Percentiles rank a stretch among this genome's conserved stretches.
These are phyloP conservation scores for Artemisia argyi DNA, from an alignment of 129 eudicot genomes.

Conservation along the genomic window DNA sequence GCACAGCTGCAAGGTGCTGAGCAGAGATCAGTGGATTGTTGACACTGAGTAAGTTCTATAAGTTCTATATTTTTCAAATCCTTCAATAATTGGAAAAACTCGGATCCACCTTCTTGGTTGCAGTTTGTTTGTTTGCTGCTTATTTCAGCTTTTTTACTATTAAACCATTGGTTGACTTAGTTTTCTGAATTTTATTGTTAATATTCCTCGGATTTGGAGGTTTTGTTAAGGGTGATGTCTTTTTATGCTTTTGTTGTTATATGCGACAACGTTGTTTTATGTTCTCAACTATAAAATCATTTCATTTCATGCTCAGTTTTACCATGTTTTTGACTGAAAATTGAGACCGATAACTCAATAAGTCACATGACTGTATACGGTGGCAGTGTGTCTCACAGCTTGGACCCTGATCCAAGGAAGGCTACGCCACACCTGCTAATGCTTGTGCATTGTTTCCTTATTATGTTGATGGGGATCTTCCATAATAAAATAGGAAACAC, in stretches of 20 bases:
- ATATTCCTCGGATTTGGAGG: background rate
- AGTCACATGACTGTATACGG: conserved; percentile 8
- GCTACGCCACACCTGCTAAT: background rate
- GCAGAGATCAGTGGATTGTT: conserved; percentile 67
- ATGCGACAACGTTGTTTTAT: background rate
- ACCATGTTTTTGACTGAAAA: background rate
- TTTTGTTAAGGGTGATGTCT: background rate
- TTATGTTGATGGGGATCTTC: too few species aligned
- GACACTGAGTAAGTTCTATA: conserved; percentile 38
- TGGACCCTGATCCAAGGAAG: conserved; percentile 25
- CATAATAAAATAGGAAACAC: too few species aligned
- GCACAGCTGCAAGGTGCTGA: conserved; percentile 49
- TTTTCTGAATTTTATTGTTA: background rate
- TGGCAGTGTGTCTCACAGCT: conserved; percentile 14
- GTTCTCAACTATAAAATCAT: background rate
- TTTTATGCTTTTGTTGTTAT: background rate
- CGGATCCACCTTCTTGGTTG: background rate
- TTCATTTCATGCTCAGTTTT: background rate
- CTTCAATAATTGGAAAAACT: background rate
- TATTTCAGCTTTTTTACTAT: conserved; percentile 5
- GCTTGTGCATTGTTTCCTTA: background rate
- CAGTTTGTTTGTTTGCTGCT: conserved; percentile 2
- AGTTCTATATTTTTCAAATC: too few species aligned
- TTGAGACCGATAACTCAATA: background rate
- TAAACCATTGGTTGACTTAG: background rate